Evolutionary conservation across 148 eudicot species (phyloP).

Genomic region (Rhododendron griersonianum): DNA sequence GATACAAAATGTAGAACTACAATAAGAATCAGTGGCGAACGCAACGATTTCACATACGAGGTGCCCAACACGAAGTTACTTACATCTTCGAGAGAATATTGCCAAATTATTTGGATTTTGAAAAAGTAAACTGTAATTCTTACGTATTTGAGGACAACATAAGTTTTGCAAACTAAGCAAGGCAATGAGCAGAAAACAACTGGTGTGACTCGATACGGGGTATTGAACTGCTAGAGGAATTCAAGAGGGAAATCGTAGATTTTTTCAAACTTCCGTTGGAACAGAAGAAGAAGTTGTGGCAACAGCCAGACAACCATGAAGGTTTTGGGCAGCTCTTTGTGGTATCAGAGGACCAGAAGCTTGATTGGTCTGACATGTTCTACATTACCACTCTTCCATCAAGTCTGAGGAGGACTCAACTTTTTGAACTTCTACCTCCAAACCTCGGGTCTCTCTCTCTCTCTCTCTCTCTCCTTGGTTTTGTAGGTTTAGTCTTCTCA

Average conservation of each 20-base stretch:
- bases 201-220: background rate
- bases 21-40: no score
- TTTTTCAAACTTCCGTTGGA: conserved; percentile 39
- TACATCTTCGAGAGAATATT: no score
- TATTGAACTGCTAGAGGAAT: conserved; percentile 29
- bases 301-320: conserved; percentile 38
- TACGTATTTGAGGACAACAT: no score
- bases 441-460: conserved; percentile 30
- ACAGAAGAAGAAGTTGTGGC: conserved; percentile 43
- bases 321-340: conserved; percentile 62
- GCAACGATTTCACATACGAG: no score
- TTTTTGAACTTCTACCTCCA: conserved; percentile 35
- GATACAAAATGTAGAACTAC: no score
- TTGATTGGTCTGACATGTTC: conserved; percentile 64
- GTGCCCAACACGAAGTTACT: no score
- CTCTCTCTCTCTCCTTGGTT: background rate
- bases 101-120: no score
- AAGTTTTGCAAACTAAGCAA: background rate
- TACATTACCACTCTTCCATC: conserved; percentile 43
- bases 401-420: conserved; percentile 21
- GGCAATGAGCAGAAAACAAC: background rate
- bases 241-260: conserved; percentile 26
- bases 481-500: background rate
- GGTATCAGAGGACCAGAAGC: conserved; percentile 48
- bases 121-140: no score